A percentile compares a stretch with the other conserved stretches of the same genome.
phyloP scores from a whole-genome alignment of 2,329 filamentous ascomycete genomes.

The Aspergillus sp. region DNA sequence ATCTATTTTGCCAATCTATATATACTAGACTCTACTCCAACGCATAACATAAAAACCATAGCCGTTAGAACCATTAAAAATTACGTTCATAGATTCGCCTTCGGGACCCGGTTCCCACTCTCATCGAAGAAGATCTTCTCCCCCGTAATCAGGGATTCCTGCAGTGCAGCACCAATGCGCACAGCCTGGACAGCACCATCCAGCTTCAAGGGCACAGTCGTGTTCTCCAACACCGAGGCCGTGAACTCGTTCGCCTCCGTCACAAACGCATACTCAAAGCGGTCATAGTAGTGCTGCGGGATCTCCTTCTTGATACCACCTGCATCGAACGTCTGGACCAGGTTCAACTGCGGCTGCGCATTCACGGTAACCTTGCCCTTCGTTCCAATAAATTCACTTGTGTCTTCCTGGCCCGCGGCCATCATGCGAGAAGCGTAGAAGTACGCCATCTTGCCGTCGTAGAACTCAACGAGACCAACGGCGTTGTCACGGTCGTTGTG shows the following conservation, averaged over 20 bases:
- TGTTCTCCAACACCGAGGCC: constrained; percentile 57
- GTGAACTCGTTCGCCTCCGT: constrained; percentile 66
- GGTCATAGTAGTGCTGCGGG: constrained; percentile 62
- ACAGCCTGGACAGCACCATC: constrained; percentile 57
- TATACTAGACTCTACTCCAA: not conserved
- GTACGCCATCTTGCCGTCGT: constrained; percentile 62
- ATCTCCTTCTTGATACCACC: constrained; percentile 60
- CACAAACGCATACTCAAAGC: constrained; percentile 65
- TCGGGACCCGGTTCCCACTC: constrained; percentile 46
- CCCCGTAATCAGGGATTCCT: constrained; percentile 56
- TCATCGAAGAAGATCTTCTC: constrained; percentile 62
- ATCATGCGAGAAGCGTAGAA: constrained; percentile 67
- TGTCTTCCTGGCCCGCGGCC: constrained; percentile 66
- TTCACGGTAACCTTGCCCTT: constrained; percentile 65
- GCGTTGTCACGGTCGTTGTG: constrained; percentile 64
- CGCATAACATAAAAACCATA: not conserved
- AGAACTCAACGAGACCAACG: constrained; percentile 66
- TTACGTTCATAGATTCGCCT: constrained; percentile 20
- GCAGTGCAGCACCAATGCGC: constrained; percentile 60
- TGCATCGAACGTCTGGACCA: constrained; percentile 58
- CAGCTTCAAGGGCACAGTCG: constrained; percentile 56
- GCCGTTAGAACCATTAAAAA: not conserved
- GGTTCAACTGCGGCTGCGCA: constrained; percentile 55
- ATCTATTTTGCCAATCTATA: not conserved
- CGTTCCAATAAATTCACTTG: constrained; percentile 67